A percentile compares a stretch with the other conserved stretches of the same genome.
These are phyloP conservation scores for Sporothrix luriei DNA, from an alignment of 2,329 filamentous ascomycete species.

Conservation along the genomic window DNA sequence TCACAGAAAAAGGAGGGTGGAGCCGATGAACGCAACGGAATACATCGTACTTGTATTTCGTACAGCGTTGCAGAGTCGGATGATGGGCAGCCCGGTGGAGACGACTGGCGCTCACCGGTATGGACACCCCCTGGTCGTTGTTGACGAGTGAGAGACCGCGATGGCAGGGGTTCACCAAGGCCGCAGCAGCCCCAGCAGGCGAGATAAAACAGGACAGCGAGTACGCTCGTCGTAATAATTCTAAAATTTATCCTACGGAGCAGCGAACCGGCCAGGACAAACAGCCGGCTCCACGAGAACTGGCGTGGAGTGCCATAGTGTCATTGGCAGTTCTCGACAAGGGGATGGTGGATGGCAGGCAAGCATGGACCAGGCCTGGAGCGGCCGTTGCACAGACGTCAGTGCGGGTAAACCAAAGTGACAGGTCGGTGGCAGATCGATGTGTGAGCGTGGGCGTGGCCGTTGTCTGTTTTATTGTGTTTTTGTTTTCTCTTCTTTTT, in stretches of 20 bases:
- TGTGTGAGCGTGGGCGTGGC: not conserved
- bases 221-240: too few species aligned
- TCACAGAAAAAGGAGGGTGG: not conserved
- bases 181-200: not conserved
- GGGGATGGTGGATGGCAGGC: not conserved
- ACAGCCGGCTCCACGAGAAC: constrained; percentile 20
- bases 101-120: constrained; percentile 17
- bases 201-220: not conserved
- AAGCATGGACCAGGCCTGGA: constrained; percentile 7
- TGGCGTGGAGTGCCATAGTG: too few species aligned
- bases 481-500: not conserved
- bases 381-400: constrained; percentile 27
- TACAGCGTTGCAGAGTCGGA: constrained; percentile 21
- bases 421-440: constrained; percentile 12
- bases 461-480: too few species aligned
- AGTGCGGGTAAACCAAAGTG: constrained; percentile 28
- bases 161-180: not conserved
- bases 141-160: constrained; percentile 12
- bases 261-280: constrained; percentile 16
- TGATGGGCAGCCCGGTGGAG: constrained; percentile 13
- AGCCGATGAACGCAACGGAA: not conserved
- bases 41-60: too few species aligned
- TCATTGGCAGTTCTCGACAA: not conserved
- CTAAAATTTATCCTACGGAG: constrained; percentile 26
- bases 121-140: constrained; percentile 13